These are phyloP conservation scores for Limnomonas spitsbergensis DNA, from an alignment of 139 green algal species.

Conservation along the genomic window DNA sequence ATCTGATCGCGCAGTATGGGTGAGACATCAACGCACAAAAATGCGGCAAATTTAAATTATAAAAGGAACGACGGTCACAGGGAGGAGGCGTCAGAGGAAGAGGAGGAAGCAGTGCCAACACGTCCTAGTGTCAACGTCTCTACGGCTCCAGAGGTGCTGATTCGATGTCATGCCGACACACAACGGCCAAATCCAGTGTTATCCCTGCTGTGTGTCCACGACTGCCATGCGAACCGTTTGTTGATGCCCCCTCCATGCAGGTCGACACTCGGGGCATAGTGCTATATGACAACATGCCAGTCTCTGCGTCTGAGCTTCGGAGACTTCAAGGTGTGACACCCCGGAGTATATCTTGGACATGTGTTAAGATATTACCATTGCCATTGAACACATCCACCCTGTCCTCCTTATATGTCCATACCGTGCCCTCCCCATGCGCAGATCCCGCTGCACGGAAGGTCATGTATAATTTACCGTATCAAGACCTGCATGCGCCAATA, in stretches of 20 bases:
- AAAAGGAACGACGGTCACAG: too few relatives aligned
- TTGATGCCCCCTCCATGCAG: constrained; percentile 18
- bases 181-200: background rate
- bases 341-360: too few relatives aligned
- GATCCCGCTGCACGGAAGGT: constrained; percentile 32
- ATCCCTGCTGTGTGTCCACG: constrained; percentile 35
- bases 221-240: background rate
- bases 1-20: constrained; percentile 28
- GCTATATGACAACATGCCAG: constrained; percentile 44
- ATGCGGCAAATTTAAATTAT: too few relatives aligned
- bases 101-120: background rate
- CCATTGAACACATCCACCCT: background rate
- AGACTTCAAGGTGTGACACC: constrained; percentile 49
- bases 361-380: background rate
- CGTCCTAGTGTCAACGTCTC: background rate
- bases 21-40: background rate
- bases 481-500: constrained; percentile 81
- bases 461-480: constrained; percentile 75
- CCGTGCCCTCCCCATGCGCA: background rate
- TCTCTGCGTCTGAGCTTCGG: constrained; percentile 29
- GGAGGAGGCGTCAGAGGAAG: background rate
- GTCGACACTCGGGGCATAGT: constrained; percentile 57
- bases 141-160: background rate
- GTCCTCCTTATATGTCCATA: too few relatives aligned
- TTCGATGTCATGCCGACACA: background rate